A percentile compares a stretch with the other conserved stretches of the same genome.
These are phyloP conservation scores for Trypanosoma caninum DNA, from an alignment of 208 protist species.

Conservation along the genomic window DNA sequence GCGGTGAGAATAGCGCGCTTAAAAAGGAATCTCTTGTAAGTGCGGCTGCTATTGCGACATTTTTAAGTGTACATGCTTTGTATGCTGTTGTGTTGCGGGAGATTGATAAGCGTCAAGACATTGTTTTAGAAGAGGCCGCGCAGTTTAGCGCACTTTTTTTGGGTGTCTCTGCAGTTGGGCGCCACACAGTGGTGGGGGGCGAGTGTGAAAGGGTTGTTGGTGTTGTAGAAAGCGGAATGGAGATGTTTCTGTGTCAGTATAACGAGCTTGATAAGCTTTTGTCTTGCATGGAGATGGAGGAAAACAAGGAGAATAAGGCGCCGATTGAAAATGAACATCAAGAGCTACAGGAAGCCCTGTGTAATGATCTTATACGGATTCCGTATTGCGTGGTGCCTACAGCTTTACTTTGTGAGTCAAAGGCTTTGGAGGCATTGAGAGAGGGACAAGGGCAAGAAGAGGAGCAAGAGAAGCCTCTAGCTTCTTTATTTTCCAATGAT, in stretches of 20 bases:
- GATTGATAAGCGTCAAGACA: background rate
- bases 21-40: background rate
- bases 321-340: no score
- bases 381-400: no score
- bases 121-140: background rate
- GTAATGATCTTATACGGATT: no score
- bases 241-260: background rate
- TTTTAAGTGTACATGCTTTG: background rate
- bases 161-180: background rate
- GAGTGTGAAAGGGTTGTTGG: background rate
- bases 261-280: background rate
- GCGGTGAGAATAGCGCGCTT: background rate
- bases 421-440: no score
- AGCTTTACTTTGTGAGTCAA: no score
- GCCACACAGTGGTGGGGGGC: background rate
- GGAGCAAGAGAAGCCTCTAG: no score
- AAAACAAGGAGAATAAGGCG: background rate
- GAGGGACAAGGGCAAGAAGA: no score
- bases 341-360: no score
- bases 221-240: background rate
- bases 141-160: conserved; percentile 3
- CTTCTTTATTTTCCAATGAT: background rate
- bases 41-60: background rate
- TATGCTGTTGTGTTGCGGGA: background rate
- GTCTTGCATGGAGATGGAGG: background rate